Evolutionary conservation across 2,329 filamentous ascomycete genomes (phyloP), one percentile per base, ranked within the genome.

Genomic region (Mollisiaceae sp.): DNA sequence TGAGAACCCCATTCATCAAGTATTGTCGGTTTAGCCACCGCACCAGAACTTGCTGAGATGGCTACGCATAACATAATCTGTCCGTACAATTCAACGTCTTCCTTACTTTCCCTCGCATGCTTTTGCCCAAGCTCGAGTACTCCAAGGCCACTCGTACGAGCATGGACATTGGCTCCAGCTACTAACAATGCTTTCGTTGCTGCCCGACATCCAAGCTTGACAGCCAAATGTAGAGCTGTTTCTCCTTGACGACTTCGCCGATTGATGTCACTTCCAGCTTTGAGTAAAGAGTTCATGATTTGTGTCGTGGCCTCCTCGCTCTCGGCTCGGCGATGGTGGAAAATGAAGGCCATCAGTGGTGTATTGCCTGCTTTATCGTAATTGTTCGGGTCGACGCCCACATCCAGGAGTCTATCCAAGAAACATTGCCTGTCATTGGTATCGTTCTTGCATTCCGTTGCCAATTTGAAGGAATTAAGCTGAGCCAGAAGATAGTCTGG

Each of bases 161-260:
- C 55, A 56, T 65, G 55, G 11, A 62, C 32, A 32, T 65, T 65
- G 2, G 62, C 59, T 5, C 56, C 24, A 22, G 39, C 52, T 8
- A 20, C 59, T 14, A 67, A 45, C 1, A 67, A 24, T 2, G 60
- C 32, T 38, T 60, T 35, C 1, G 56, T 39, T n/a, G 59, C 47
- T 27, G 47, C 55, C 8, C 18, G 15, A 1, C 47, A 20, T 2
- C 62, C 62, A 2, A 67, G 32, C 11, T 50, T 38, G 14, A 63
- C 32, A n/a, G 65, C 59, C 2, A 65, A 8, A 57, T 67, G 65
- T 8, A 67, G 50, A 14, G 65, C 65, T 14, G 62, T 67, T 43
- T 67, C 65, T 20, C 65, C 65, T 22, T 60, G 41, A 9, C 65
- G 62, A 45, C 65, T 65, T 1, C 62, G 59, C 15, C 62, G 22